Evolutionary conservation across 2,329 filamentous ascomycete species (phyloP).

Genomic region (Colletotrichum cuscutae): DNA sequence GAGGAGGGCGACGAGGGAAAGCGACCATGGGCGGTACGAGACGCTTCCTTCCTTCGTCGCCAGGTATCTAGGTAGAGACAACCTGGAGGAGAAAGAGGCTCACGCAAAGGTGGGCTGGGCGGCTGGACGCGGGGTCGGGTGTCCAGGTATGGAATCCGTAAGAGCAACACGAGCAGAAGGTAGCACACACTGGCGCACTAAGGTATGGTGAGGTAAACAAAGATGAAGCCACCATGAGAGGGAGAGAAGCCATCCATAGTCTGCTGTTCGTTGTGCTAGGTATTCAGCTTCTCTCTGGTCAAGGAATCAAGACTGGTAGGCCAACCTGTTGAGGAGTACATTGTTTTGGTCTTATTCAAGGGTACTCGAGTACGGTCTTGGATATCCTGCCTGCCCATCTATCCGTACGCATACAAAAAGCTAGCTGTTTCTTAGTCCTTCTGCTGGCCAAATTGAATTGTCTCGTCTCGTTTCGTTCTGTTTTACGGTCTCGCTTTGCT

Average conservation of each 20-base stretch:
- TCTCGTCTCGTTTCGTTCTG: background rate
- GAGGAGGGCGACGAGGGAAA: constrained; percentile 3
- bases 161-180: background rate
- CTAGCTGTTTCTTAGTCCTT: background rate
- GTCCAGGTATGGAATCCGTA: background rate
- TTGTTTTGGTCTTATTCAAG: too few species aligned
- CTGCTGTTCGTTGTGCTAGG: background rate
- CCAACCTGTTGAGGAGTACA: background rate
- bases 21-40: background rate
- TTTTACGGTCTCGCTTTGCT: background rate
- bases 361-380: background rate
- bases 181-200: background rate
- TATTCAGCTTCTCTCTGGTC: background rate
- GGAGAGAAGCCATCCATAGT: too few species aligned
- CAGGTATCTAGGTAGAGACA: background rate
- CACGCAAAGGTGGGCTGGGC: background rate
- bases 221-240: background rate
- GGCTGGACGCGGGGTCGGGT: background rate
- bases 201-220: background rate
- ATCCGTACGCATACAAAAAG: background rate
- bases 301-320: background rate
- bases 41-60: background rate
- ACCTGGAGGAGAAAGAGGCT: background rate
- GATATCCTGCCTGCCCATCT: background rate
- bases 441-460: background rate